Base-by-base conservation (phyloP, 441 rosid genomes). In the Rhodomyrtus psidioides region DNA sequence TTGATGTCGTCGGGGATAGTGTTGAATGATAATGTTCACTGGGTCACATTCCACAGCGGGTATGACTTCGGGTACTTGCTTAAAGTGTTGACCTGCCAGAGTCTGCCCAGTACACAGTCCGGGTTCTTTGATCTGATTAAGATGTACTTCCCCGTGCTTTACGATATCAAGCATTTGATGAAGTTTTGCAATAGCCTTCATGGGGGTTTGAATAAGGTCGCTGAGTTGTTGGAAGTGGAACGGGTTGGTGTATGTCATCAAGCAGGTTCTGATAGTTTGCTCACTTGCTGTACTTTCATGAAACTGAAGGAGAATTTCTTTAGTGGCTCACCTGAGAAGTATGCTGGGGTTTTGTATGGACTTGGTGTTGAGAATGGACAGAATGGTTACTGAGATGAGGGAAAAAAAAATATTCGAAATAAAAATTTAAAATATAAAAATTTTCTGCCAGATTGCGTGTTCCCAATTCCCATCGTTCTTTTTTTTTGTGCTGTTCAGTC, bases 211-310 rank as follows among this genome's bases (percentile, higher is more conserved):
- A 91, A 88, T 90, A 93, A 83, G 89, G 91, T 93, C 1, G 98
- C 98, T 0, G 90, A 85, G 86, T 27, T 88, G 87, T 92, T 94
- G 90, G 88, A 88, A 21, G 93, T 96, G 59, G 88, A 94, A 89
- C 90, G 98, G 86, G 88, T 95, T 44, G 97, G 97, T 7, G 24
- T 86, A 7, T 90, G 93, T 83, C 97, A 95, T 87, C 98, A 94
- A 88, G 98, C 98, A 12, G 98, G 99, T 49, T 95, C 97, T 0
- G 98, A 95, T 89, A 94, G 98, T 89, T 92, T 95, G 92, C 93
- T 96, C 82, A 93, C 98, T 49, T 90, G 88, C 62, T 89, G 92
- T 89, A 88, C 90, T 7, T 96, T 94, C 91, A 91, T 88, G 92
- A 93, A 92, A 90, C 83, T 96, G 92, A 96, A 91, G 81, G 93